phyloP scores from a whole-genome alignment of 1,284 basidiomycete genomes.

The Rhodotorula sp. region DNA sequence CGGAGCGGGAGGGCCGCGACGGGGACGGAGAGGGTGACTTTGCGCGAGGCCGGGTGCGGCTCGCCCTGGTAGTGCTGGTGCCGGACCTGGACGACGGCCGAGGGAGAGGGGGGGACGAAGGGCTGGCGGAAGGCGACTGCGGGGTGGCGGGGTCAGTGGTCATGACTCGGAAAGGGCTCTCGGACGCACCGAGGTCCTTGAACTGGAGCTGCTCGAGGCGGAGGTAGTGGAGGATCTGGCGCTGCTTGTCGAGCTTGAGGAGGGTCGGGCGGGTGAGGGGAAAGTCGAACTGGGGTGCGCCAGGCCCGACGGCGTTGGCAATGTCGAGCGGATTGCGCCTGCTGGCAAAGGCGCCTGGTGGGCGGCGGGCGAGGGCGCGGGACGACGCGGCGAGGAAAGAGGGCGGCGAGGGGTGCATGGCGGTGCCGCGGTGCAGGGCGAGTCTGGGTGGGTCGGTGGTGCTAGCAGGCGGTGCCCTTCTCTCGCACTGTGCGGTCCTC shows the following conservation, averaged over 20 bases:
- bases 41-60: conserved; percentile 49
- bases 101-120: conserved; percentile 45
- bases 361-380: background rate
- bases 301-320: conserved; percentile 12
- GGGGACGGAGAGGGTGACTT: conserved; percentile 48
- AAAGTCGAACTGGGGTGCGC: conserved; percentile 29
- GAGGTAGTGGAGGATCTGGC: conserved; percentile 44
- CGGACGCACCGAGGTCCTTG: conserved; percentile 37
- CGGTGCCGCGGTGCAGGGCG: background rate
- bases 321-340: conserved; percentile 30
- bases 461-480: too few relatives aligned
- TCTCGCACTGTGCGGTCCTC: too few relatives aligned
- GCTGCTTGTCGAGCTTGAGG: conserved; percentile 41
- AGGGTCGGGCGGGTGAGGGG: conserved; percentile 30
- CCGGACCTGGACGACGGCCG: conserved; percentile 44
- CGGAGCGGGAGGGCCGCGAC: conserved; percentile 44
- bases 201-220: conserved; percentile 46
- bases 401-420: conserved; percentile 9
- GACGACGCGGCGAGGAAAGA: background rate
- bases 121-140: conserved; percentile 45
- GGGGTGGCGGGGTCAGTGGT: background rate
- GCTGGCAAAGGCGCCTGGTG: conserved; percentile 1
- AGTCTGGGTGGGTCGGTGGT: background rate
- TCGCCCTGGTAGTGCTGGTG: conserved; percentile 52
- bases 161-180: background rate